A percentile compares a stretch with the other conserved stretches of the same genome.
These are phyloP conservation scores for Trypanosoma melophagium DNA, from an alignment of 208 protist genomes.

Conservation along the genomic window DNA sequence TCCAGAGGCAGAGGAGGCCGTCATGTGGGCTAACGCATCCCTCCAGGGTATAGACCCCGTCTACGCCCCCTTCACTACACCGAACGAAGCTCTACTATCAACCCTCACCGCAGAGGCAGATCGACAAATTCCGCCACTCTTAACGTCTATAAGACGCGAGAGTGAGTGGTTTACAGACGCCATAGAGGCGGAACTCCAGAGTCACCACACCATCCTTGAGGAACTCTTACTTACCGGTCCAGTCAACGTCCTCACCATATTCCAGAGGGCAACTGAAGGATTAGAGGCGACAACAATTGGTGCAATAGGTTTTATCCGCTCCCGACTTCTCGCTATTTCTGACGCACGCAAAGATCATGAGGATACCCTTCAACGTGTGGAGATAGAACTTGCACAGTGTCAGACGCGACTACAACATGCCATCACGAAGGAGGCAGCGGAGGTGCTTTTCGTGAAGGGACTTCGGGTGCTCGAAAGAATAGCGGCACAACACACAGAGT, in stretches of 20 bases:
- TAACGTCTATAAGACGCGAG: constrained; percentile 41
- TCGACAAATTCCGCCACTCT: constrained; percentile 17
- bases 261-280: constrained; percentile 58
- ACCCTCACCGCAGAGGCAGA: constrained; percentile 24
- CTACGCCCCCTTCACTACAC: constrained; percentile 32
- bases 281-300: constrained; percentile 35
- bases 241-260: constrained; percentile 54
- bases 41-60: constrained; percentile 35
- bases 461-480: constrained; percentile 63
- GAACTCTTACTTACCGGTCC: constrained; percentile 34
- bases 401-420: constrained; percentile 46
- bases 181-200: constrained; percentile 37
- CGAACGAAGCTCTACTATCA: constrained; percentile 29
- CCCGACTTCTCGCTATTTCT: constrained; percentile 52
- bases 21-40: constrained; percentile 24
- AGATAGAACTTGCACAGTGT: constrained; percentile 43
- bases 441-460: constrained; percentile 60
- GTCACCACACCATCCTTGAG: constrained; percentile 50
- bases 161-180: constrained; percentile 62
- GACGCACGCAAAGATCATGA: constrained; percentile 66
- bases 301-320: constrained; percentile 48
- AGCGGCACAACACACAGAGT: constrained; percentile 47
- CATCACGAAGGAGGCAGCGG: constrained; percentile 42
- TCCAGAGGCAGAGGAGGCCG: constrained; percentile 48
- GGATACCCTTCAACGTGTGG: constrained; percentile 51